These are phyloP conservation scores for Alternaria alternata DNA, from an alignment of 2,329 filamentous ascomycete genomes.

Conservation along the genomic window DNA sequence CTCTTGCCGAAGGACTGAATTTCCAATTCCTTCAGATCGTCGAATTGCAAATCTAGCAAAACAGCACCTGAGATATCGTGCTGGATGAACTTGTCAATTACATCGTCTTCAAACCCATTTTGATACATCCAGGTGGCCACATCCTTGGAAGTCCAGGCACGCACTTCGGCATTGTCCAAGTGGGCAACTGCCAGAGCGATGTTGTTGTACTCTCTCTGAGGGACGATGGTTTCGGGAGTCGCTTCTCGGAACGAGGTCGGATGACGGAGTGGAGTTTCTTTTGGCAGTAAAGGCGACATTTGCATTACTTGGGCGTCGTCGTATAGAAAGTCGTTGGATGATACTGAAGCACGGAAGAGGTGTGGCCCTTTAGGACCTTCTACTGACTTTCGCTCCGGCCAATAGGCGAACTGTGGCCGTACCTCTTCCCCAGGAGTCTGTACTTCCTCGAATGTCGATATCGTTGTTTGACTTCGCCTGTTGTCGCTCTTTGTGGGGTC, in stretches of 20 bases:
- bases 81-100: constrained; percentile 84
- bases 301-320: constrained; percentile 62
- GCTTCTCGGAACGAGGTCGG: constrained; percentile 53
- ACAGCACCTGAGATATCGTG: constrained; percentile 94
- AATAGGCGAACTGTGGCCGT: constrained; percentile 67
- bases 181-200: constrained; percentile 63
- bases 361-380: constrained; percentile 86
- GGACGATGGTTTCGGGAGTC: constrained; percentile 49
- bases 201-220: constrained; percentile 57
- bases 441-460: constrained; percentile 86
- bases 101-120: constrained; percentile 76
- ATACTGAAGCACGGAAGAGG: constrained; percentile 77
- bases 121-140: constrained; percentile 88
- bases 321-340: constrained; percentile 61
- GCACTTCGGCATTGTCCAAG: constrained; percentile 67
- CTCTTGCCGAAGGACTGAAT: constrained; percentile 84
- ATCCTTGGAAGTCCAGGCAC: constrained; percentile 75
- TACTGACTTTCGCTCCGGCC: constrained; percentile 70
- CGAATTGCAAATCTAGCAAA: constrained; percentile 88
- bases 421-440: constrained; percentile 73
- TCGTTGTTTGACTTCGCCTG: constrained; percentile 80
- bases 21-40: constrained; percentile 82
- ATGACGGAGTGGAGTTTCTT: constrained; percentile 58
- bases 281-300: constrained; percentile 77
- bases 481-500: constrained; percentile 60